phyloP scores from a whole-genome alignment of 2,329 filamentous ascomycete species.

The Clonostachys chloroleuca region DNA sequence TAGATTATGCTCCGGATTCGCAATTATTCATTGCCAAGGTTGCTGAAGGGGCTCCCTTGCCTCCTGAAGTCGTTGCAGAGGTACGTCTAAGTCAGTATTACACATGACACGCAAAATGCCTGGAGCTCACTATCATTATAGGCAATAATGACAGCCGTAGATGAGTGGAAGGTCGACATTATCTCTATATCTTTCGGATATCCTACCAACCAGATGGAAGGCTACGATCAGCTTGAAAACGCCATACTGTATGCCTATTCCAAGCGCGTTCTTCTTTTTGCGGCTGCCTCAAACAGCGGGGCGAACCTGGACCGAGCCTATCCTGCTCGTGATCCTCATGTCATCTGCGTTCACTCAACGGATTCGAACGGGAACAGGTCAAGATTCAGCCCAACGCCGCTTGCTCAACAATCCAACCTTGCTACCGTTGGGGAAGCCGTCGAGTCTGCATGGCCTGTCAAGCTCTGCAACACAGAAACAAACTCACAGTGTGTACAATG shows the following conservation, averaged over 20 bases:
- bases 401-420: not conserved
- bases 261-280: slow-evolving; percentile 6
- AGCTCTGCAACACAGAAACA: not conserved
- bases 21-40: slow-evolving; percentile 6
- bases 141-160: slow-evolving; percentile 7
- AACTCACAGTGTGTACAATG: not conserved
- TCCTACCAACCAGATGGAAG: not conserved
- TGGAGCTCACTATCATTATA: not conserved
- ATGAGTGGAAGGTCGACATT: slow-evolving; percentile 8
- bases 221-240: not conserved
- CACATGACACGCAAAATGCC: not conserved
- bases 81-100: not conserved
- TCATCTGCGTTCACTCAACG: slow-evolving; percentile 9
- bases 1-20: slow-evolving; percentile 4
- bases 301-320: slow-evolving; percentile 5
- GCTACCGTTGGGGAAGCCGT: slow-evolving; percentile 6
- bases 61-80: not conserved
- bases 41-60: not conserved
- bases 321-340: slow-evolving; percentile 5
- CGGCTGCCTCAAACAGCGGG: slow-evolving; percentile 8
- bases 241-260: slow-evolving; percentile 1
- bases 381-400: slow-evolving; percentile 7
- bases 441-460: slow-evolving; percentile 4
- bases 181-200: slow-evolving; percentile 14
- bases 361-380: slow-evolving; percentile 6